phyloP scores from a whole-genome alignment of 192 early-diverging fungal genomes.

The Backusella parvicylindrica region DNA sequence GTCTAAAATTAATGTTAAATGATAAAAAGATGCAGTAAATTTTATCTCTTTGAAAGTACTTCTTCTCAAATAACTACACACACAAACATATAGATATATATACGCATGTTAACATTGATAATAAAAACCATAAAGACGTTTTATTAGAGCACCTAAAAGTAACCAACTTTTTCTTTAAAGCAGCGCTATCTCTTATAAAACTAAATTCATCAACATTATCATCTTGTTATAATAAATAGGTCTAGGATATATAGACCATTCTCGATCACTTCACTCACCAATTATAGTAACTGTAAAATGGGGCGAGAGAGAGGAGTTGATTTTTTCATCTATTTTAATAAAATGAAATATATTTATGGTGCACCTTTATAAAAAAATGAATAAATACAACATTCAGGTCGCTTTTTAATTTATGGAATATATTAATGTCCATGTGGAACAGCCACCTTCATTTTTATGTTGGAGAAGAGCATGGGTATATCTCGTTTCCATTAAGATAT shows the following conservation, averaged over 20 bases:
- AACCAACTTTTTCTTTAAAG: background rate
- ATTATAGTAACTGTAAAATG: background rate
- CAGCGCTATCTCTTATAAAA: background rate
- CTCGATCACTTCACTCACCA: background rate
- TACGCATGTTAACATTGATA: background rate
- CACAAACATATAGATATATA: background rate
- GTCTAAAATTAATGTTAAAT: background rate
- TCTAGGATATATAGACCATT: background rate
- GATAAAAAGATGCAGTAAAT: background rate
- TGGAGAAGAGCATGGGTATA: background rate
- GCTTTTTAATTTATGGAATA: background rate
- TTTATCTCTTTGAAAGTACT: background rate
- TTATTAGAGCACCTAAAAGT: background rate
- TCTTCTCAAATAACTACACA: background rate
- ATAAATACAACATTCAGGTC: background rate
- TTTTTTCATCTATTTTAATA: slow-evolving; percentile 1
- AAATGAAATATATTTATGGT: background rate
- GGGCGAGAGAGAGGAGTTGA: background rate
- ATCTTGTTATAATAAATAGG: background rate
- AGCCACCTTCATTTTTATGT: background rate
- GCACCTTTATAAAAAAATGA: background rate
- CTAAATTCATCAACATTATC: background rate
- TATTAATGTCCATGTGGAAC: background rate
- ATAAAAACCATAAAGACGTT: background rate
- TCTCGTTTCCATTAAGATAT: background rate